Evolutionary conservation across 1,284 basidiomycete species (phyloP), one percentile per base, ranked within the genome.

Genomic region (Leccinum solheimii): DNA sequence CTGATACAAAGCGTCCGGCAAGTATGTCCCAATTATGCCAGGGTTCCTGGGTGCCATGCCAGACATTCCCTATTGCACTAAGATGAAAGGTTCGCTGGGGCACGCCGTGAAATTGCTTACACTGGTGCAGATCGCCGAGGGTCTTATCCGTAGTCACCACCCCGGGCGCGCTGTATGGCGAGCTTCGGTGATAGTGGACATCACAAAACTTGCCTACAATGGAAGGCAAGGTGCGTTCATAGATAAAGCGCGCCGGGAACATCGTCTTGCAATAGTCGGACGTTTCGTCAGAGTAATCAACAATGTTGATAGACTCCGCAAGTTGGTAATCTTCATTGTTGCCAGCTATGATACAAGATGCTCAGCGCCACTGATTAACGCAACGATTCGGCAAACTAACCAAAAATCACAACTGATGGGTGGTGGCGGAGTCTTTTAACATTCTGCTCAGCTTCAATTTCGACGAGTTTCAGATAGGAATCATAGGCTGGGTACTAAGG

Each of bases 311-410:
- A 0, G 84, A 83, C 77, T 97, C 94, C 7, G 94, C 94, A 55
- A 94, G 69, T 72, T 90, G 88, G 69, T 93, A 93, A 75, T 93
- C 91, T 79, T 96, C 94, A 72, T 95, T 96, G 75, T 96, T 96
- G 50, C 94, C 94, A 38, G 93, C 92, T 87, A 67, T 59, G n/a
- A n/a, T n/a, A n/a, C 56, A 60, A 26, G 10, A 57, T 36, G 51
- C n/a, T 27, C 27, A 27, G 27, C 27, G 27, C 27, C 38, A 32
- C 57, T 45, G 34, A 26, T 27, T 10, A 60, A 34, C 26, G 19
- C 30, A 53, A 14, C 26, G 19, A 53, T 32, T 13, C 27, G n/a
- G 36, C 30, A 45, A 49, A 74, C 85, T 61, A 58, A 89, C 90
- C 85, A 69, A 93, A 91, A 64, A 97, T 91, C 52, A 94, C 92